These are phyloP conservation scores for Ophiostoma sp. DNA, from an alignment of 2,329 filamentous ascomycete species.

Conservation along the genomic window DNA sequence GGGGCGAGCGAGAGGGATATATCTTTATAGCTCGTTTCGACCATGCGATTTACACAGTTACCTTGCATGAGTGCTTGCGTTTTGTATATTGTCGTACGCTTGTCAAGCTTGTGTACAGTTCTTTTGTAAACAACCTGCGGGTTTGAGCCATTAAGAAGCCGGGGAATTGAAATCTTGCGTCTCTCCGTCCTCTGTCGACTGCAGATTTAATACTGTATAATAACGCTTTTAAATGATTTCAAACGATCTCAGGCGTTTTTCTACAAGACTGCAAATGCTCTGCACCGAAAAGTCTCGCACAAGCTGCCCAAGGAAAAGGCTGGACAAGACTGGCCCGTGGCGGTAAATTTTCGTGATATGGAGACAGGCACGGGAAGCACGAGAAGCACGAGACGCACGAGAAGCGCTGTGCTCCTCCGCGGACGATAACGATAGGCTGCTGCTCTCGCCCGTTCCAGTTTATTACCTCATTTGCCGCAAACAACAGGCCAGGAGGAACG, in stretches of 20 bases:
- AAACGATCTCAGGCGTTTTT: background rate
- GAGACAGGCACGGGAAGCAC: conserved; percentile 10
- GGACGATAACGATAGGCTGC: conserved; percentile 5
- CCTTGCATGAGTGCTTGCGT: background rate
- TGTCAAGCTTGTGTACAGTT: background rate
- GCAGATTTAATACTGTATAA: background rate
- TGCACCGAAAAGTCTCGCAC: background rate
- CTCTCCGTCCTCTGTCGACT: background rate
- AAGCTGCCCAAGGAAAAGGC: background rate
- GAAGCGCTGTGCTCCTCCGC: background rate
- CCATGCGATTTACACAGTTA: conserved; percentile 2
- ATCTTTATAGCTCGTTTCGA: conserved; percentile 1
- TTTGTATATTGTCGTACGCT: background rate
- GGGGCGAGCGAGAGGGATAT: background rate
- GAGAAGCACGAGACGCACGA: background rate
- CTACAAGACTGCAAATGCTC: background rate
- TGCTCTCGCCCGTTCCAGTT: background rate
- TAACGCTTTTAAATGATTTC: too few relatives aligned
- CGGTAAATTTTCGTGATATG: conserved; percentile 24
- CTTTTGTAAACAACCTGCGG: background rate
- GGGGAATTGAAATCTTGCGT: conserved; percentile 5
- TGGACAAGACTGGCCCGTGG: background rate
- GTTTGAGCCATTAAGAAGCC: conserved; percentile 5
- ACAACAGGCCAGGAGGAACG: background rate
- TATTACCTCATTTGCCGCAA: background rate